These are phyloP conservation scores for Psidium friedrichsthalianum DNA, from an alignment of 345 rosid species.

Conservation along the genomic window DNA sequence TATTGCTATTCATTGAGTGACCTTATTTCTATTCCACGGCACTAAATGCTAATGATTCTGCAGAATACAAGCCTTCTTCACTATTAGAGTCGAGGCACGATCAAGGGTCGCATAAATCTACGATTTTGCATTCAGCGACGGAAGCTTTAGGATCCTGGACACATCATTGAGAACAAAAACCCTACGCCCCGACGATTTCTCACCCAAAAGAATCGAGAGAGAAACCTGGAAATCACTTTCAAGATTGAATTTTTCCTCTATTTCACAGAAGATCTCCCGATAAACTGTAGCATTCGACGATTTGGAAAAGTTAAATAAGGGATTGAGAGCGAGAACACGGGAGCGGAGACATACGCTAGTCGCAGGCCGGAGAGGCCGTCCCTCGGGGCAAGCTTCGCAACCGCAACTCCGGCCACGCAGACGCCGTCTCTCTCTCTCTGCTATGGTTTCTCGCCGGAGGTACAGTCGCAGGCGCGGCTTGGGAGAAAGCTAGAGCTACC, in stretches of 20 bases:
- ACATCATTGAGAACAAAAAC: background rate
- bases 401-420: background rate
- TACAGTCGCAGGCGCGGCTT: background rate
- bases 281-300: background rate
- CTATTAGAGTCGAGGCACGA: background rate
- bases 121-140: background rate
- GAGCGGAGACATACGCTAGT: background rate
- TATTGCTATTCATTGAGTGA: conserved; percentile 5
- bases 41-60: background rate
- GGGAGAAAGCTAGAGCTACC: background rate
- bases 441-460: background rate
- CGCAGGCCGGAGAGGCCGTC: background rate
- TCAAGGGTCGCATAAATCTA: background rate
- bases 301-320: background rate
- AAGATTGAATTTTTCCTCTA: background rate
- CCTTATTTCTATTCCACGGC: background rate
- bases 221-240: background rate
- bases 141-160: background rate
- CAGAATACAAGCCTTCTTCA: background rate
- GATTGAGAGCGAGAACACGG: background rate
- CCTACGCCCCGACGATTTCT: background rate
- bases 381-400: background rate
- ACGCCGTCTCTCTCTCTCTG: background rate
- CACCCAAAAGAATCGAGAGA: background rate
- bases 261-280: background rate